phyloP scores from a whole-genome alignment of 73 alveolate species.

The Paraurostyla sp. region DNA sequence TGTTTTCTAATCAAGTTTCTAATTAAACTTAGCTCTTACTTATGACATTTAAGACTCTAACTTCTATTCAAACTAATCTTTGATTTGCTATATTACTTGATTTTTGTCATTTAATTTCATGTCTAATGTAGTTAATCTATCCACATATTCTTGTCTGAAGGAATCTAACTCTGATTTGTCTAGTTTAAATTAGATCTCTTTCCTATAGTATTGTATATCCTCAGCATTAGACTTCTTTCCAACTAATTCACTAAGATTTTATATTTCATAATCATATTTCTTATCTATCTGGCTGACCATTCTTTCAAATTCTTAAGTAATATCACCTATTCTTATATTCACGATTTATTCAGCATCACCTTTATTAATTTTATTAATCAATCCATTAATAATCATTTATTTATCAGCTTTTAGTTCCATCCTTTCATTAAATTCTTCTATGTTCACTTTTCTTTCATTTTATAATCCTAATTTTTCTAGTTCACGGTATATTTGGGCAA shows the following conservation, averaged over 20 bases:
- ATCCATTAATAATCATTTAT: background rate
- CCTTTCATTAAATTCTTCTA: slow-evolving; percentile 36
- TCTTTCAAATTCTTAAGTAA: background rate
- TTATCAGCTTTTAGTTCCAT: slow-evolving; percentile 31
- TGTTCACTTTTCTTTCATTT: slow-evolving; percentile 8
- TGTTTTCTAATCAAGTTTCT: slow-evolving; percentile 5
- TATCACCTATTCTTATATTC: background rate
- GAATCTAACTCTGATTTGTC: slow-evolving; percentile 15
- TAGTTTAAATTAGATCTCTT: slow-evolving; percentile 3
- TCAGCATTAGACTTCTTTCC: slow-evolving; percentile 4
- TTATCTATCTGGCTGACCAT: background rate
- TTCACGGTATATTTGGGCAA: slow-evolving; percentile 22
- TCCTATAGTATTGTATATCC: slow-evolving; percentile 34
- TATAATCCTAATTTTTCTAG: background rate
- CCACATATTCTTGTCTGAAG: slow-evolving; percentile 50
- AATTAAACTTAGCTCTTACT: background rate
- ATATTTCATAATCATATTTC: background rate
- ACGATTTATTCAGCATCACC: background rate
- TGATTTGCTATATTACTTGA: background rate
- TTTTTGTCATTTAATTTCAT: slow-evolving; percentile 11
- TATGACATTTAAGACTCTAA: background rate
- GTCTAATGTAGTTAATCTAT: slow-evolving; percentile 4
- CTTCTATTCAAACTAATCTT: background rate
- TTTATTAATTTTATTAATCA: slow-evolving; percentile 31
- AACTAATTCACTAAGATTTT: background rate